Conservation (phyloP, 75 land plant species). For the Cunninghamia lanceolata region DNA sequence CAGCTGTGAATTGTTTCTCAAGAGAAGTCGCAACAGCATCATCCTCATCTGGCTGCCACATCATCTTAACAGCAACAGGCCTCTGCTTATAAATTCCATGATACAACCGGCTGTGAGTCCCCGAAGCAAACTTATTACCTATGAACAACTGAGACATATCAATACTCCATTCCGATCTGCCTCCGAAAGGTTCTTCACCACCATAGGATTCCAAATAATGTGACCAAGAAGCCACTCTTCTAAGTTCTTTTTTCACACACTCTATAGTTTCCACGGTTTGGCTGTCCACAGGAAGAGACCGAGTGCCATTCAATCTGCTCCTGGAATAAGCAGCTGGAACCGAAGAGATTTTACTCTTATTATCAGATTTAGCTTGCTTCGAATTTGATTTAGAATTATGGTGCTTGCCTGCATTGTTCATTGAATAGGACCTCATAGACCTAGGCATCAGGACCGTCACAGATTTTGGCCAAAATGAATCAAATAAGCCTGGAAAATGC, state of each 20-base stretch:
- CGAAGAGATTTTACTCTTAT: neutral
- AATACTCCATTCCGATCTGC: conserved; percentile 67
- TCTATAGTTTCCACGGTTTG: neutral
- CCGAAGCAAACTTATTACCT: conserved; percentile 85
- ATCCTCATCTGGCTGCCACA: conserved; percentile 82
- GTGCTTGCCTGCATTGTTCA: neutral
- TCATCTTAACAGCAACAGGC: conserved; percentile 88
- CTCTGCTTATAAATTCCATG: conserved; percentile 82
- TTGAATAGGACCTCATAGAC: neutral
- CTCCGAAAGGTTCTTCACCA: conserved; percentile 49
- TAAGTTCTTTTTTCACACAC: conserved; percentile 25
- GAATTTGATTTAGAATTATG: neutral
- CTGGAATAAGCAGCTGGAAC: conserved; percentile 1
- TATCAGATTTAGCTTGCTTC: neutral
- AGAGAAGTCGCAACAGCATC: conserved; percentile 44
- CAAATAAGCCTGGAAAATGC: neutral
- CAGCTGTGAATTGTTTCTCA: conserved; percentile 84
- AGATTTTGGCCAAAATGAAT: neutral
- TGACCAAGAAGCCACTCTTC: conserved; percentile 74
- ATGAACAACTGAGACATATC: conserved; percentile 87
- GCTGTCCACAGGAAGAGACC: conserved; percentile 8
- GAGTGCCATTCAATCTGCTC: conserved; percentile 9
- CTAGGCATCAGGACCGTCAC: neutral
- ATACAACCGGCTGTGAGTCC: conserved; percentile 82
- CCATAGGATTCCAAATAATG: conserved; percentile 64